Evolutionary conservation across 257 asterid genomes (phyloP), one percentile per base, ranked within the genome.

Genomic region (Cruciata laevipes): DNA sequence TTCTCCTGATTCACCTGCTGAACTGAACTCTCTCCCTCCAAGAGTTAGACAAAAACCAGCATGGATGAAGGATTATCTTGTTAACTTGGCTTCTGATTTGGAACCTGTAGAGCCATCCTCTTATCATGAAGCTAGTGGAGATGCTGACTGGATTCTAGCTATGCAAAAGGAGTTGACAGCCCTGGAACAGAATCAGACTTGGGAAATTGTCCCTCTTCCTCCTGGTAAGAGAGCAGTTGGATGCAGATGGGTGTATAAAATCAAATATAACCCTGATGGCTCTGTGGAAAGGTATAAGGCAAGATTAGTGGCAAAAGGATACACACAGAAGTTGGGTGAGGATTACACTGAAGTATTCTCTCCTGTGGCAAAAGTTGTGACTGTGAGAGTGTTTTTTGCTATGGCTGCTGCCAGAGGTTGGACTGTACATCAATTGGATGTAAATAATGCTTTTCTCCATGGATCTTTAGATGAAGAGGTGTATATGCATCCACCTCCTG

Each of bases 301-400:
- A 2, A 33, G 67, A 7, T n/a, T 63, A 17, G 67, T 63, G 1
- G 52, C 52, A 1, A 63, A 33, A 7, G 67, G 63, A 7, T 27
- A 27, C 49, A 25, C 37, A 49, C 51, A 59, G 40, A 8, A 11
- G 7, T 2, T 24, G 2, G n/a, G 65, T 17, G 53, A 23, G 12
- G 63, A 70, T 42, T 18, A n/a, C 33, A 20, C 14, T 32, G 70
- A 55, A 49, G 13, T 38, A 2, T 71, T 52, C n/a, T 14, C 56
- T 7, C 69, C 53, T 30, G 70, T 55, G 17, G 49, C 20, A 16
- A 64, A 49, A 21, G 35, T 33, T 0, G 47, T 40, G 0, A 63
- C 52, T 0, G 67, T 63, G 2, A 35, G 52, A 7, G 8, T 63
- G 1, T 10, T 63, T 0, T 0, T 63, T 1, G 23, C 16, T 14